phyloP scores from a whole-genome alignment of 495 filamentous ascomycete species.

The Daldinia bambusicola region DNA sequence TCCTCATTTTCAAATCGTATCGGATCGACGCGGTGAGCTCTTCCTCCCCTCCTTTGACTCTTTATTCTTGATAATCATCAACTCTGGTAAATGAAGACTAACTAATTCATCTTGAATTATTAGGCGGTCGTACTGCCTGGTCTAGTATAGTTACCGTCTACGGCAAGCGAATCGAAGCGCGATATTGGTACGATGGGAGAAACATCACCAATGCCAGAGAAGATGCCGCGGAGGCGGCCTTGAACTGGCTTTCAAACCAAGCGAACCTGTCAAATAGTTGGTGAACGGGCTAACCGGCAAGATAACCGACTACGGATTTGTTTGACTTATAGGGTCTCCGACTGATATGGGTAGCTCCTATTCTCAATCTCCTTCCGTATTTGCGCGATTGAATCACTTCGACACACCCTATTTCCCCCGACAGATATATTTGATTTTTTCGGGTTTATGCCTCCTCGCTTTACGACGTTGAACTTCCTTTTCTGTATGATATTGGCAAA shows the following conservation, averaged over 20 bases:
- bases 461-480: constrained; percentile 42
- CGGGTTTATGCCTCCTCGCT: constrained; percentile 30
- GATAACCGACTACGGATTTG: constrained; percentile 18
- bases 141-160: constrained; percentile 74
- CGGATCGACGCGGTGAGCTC: constrained; percentile 78
- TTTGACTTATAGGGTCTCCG: constrained; percentile 15
- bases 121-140: constrained; percentile 93
- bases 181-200: constrained; percentile 92
- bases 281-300: constrained; percentile 23
- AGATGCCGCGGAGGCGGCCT: constrained; percentile 83
- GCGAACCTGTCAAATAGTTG: constrained; percentile 37
- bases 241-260: constrained; percentile 60
- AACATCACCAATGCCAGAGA: constrained; percentile 88
- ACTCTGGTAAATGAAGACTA: constrained; percentile 15
- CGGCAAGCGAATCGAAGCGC: constrained; percentile 67
- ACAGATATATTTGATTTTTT: constrained; percentile 25
- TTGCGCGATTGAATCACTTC: constrained; percentile 36
- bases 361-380: constrained; percentile 39
- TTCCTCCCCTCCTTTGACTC: background rate
- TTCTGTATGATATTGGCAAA: constrained; percentile 48
- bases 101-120: constrained; percentile 13
- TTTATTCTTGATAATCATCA: background rate
- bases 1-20: constrained; percentile 76
- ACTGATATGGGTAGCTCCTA: constrained; percentile 25
- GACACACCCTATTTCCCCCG: constrained; percentile 35